Base-by-base conservation (phyloP, 2,329 filamentous ascomycete genomes). In the Fusarium hainanense region DNA sequence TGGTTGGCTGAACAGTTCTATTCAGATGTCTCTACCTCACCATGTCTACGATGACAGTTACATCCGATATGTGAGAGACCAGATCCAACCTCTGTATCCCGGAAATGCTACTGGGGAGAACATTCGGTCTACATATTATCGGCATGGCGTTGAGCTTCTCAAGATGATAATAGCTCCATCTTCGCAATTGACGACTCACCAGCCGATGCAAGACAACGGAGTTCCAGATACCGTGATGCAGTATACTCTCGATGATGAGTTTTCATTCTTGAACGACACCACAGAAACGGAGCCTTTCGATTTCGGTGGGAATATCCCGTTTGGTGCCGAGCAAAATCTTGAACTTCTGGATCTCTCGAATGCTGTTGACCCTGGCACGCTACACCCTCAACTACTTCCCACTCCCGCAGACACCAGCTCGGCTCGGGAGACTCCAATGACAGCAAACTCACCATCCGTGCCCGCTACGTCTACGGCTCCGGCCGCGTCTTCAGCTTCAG, bases 21-120 rank as follows among this genome's bases (percentile, higher is more conserved):
- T 43, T 28, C 48, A 85, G 84, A 77, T 74, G 20, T 79, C 68
- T 41, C 73, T 86, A 40, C 72, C 78, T 10, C 64, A 78, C 0
- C 69, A 76, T 8, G 58, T 69, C 11, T 83, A 81, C 66, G 83
- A 83, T 54, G 80, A 82, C 60, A 66, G 75, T 8, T 88, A 82
- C 60, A 78, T 82, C 4, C 79, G 80, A 2, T 63, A 76, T 41
- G 80, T 85, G 12, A 79, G 83, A 56, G 62, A 68, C 4, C 77
- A 84, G 7, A 84, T 84, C 63, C 79, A 85, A 52, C 74, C 71
- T 10, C 75, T 87, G 7, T 87, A 87, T 70, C 49, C 62, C 14
- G 62, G 62, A n/a, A 66, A 61, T 30, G 40, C 23, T 60, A 18
- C 41, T 40, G 13, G 57, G 62, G 20, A 56, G 47, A 75, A 76